Conservation (phyloP, 1,284 basidiomycete genomes). For the Lentinula novae-zelandiae region DNA sequence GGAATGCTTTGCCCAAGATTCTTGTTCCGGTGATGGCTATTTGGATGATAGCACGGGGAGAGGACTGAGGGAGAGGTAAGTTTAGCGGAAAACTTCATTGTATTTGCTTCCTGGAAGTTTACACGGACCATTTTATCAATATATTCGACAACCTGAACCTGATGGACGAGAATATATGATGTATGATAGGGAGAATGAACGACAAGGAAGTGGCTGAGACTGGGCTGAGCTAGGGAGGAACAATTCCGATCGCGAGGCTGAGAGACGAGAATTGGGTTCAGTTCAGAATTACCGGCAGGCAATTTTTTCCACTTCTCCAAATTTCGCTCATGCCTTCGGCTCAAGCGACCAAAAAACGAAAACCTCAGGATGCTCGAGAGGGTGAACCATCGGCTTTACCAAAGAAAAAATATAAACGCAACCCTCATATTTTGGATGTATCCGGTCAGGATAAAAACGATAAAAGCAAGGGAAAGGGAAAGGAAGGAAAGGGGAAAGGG, state of each 20-base stretch:
- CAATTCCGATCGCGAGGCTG: neutral
- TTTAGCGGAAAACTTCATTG: too few species aligned
- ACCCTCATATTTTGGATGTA: neutral
- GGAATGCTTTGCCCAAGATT: constrained; percentile 90
- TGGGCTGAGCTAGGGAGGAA: neutral
- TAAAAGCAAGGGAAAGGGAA: constrained; percentile 44
- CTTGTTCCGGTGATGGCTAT: constrained; percentile 78
- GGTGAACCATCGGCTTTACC: constrained; percentile 19
- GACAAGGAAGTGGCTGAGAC: neutral
- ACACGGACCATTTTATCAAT: too few species aligned
- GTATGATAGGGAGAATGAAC: too few species aligned
- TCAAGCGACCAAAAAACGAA: constrained; percentile 44
- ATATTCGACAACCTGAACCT: too few species aligned
- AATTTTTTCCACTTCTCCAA: neutral
- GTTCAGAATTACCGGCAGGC: neutral
- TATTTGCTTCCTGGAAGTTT: too few species aligned
- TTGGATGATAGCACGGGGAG: constrained; percentile 77
- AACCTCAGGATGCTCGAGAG: constrained; percentile 26
- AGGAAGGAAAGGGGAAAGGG: constrained; percentile 43
- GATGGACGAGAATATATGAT: too few species aligned
- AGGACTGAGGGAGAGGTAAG: constrained; percentile 42
- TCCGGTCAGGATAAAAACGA: constrained; percentile 28
- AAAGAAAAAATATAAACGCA: constrained; percentile 30
- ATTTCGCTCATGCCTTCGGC: constrained; percentile 1
- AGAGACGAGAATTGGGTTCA: too few species aligned